These are phyloP conservation scores for Populus hybrid DNA, from an alignment of 441 rosid species.

Conservation along the genomic window DNA sequence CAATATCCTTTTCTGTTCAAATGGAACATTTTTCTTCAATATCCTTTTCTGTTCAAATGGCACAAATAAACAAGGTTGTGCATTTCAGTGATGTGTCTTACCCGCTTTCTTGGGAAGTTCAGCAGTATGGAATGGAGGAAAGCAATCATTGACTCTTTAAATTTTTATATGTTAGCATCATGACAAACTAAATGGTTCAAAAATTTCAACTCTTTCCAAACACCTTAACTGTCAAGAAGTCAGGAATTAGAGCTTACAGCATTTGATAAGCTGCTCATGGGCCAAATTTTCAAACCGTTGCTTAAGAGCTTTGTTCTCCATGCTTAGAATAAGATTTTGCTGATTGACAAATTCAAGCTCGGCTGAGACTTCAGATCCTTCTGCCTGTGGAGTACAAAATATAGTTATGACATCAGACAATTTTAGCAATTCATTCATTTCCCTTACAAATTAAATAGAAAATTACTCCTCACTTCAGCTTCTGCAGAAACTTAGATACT, in stretches of 20 bases:
- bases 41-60: slow-evolving; percentile 8
- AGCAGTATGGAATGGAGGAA: neutral
- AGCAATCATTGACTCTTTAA: neutral
- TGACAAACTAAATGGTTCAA: neutral
- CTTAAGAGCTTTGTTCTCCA: slow-evolving; percentile 99
- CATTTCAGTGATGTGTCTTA: neutral
- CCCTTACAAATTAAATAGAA: slow-evolving; percentile 8
- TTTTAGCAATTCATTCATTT: slow-evolving; percentile 6
- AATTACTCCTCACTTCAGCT: slow-evolving; percentile 1
- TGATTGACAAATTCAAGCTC: slow-evolving; percentile 97
- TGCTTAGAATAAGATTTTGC: slow-evolving; percentile 78
- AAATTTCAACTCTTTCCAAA: neutral
- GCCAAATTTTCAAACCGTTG: slow-evolving; percentile 85
- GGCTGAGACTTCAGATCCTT: slow-evolving; percentile 90
- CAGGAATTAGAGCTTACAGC: slow-evolving; percentile 48
- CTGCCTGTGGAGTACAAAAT: slow-evolving; percentile 49
- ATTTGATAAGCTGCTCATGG: slow-evolving; percentile 87
- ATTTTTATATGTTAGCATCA: neutral
- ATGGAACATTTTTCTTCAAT: too few species aligned
- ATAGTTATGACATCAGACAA: neutral
- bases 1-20: neutral
- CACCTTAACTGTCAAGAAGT: slow-evolving; percentile 9
- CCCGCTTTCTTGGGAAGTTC: neutral
- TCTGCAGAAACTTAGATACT: slow-evolving; percentile 15
- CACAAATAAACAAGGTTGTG: neutral